Percentiles rank a stretch among this genome's conserved stretches.
phyloP scores from a whole-genome alignment of 208 protist genomes.

The Crithidia fasciculata region DNA sequence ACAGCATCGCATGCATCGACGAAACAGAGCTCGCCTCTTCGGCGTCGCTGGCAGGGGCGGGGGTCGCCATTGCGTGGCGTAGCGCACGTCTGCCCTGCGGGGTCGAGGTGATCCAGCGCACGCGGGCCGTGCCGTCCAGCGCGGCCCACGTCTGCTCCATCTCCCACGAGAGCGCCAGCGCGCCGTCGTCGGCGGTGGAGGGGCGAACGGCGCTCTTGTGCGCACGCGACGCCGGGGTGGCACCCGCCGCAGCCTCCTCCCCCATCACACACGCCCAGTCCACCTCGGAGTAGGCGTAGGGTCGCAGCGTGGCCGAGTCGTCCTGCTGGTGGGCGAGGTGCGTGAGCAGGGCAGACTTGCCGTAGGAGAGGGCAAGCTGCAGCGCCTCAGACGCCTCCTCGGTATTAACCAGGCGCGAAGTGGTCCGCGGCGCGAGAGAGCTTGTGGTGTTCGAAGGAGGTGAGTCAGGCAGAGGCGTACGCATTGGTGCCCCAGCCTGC shows the following conservation, averaged over 20 bases:
- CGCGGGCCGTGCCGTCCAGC: slow-evolving; percentile 5
- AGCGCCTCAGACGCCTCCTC: not conserved
- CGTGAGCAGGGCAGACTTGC: slow-evolving; percentile 34
- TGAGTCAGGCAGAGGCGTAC: not conserved
- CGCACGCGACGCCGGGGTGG: not conserved
- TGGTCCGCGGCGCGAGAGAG: not conserved
- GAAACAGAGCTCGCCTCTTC: not conserved
- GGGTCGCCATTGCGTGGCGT: not conserved
- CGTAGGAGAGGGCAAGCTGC: slow-evolving; percentile 27
- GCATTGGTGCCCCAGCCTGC: not conserved
- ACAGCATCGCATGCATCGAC: slow-evolving; percentile 21
- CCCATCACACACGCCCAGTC: slow-evolving; percentile 24
- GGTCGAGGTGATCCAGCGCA: slow-evolving; percentile 32
- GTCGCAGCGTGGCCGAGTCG: slow-evolving; percentile 6
- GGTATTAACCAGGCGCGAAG: not conserved
- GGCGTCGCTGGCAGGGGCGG: not conserved
- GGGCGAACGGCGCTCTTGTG: not conserved
- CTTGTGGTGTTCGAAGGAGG: not conserved
- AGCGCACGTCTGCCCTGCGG: slow-evolving; percentile 37
- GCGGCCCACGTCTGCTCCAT: slow-evolving; percentile 19
- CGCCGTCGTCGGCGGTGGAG: slow-evolving; percentile 4
- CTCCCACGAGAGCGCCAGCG: slow-evolving; percentile 4
- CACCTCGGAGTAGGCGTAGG: slow-evolving; percentile 9
- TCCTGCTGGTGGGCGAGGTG: slow-evolving; percentile 42
- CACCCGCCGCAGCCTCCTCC: not conserved